These are phyloP conservation scores for Plasmodium blacklocki DNA, from an alignment of 169 alveolate species.

Conservation along the genomic window DNA sequence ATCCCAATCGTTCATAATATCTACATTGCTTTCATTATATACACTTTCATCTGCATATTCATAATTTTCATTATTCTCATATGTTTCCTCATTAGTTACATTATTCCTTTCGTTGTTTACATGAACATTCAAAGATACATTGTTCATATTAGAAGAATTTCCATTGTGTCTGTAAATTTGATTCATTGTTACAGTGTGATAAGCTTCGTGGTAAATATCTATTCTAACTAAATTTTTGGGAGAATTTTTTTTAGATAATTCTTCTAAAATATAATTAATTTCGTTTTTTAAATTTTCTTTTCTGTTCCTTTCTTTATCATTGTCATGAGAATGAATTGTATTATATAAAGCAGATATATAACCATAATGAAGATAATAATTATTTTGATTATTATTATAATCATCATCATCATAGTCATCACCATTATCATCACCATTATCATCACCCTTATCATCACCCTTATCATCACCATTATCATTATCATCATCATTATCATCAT, in stretches of 20 bases:
- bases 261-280: conserved; percentile 28
- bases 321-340: background rate
- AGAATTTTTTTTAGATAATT: conserved; percentile 5
- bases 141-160: background rate
- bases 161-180: too few species aligned
- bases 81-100: background rate
- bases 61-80: background rate
- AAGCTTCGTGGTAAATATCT: conserved; percentile 17
- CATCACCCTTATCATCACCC: background rate
- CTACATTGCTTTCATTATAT: background rate
- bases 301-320: background rate
- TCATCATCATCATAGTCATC: too few species aligned
- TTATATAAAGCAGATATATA: background rate
- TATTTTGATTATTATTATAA: background rate
- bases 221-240: background rate
- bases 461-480: background rate
- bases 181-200: background rate
- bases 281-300: conserved; percentile 25
- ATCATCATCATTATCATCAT: too few species aligned
- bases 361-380: too few species aligned
- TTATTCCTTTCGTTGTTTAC: background rate
- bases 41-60: background rate
- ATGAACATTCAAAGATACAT: background rate
- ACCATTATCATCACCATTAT: background rate
- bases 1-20: too few species aligned